Evolutionary conservation across 441 rosid genomes (phyloP).

Genomic region (Dalechampia spathulata): DNA sequence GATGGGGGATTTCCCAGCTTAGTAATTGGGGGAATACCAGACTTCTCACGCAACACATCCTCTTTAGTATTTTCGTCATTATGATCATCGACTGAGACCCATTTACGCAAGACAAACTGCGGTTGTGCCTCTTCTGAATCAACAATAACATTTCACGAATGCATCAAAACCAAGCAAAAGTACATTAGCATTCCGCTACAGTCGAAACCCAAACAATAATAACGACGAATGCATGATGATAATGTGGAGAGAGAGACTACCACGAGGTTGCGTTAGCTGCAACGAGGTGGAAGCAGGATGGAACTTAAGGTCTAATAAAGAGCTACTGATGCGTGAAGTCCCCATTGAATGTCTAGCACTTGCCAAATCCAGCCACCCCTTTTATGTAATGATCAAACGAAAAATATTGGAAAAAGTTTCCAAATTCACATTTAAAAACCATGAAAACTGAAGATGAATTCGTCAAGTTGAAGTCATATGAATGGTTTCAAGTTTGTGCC

Average conservation of each 20-base stretch:
- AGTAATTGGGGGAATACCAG: conserved; percentile 18
- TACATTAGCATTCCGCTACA: not conserved
- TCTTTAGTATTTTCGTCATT: conserved; percentile 27
- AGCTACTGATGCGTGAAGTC: conserved; percentile 57
- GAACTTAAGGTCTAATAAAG: conserved; percentile 61
- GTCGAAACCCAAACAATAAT: too few relatives aligned
- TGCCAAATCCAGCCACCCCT: conserved; percentile 93
- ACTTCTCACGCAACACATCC: conserved; percentile 18
- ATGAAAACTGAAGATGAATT: too few relatives aligned
- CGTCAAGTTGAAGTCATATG: not conserved
- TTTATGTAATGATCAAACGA: too few relatives aligned
- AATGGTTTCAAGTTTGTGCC: not conserved
- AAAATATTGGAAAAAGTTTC: too few relatives aligned
- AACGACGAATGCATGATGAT: too few relatives aligned
- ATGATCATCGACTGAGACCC: conserved; percentile 44
- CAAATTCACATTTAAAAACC: too few relatives aligned
- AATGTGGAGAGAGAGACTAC: not conserved
- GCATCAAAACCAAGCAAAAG: not conserved
- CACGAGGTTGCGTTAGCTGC: conserved; percentile 32
- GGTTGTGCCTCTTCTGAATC: conserved; percentile 28
- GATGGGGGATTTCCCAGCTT: not conserved
- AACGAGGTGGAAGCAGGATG: conserved; percentile 74
- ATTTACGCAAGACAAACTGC: conserved; percentile 54
- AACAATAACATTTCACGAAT: not conserved
- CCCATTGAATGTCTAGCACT: conserved; percentile 96